A percentile compares a stretch with the other conserved stretches of the same genome.
These are phyloP conservation scores for Microbotryum silenes-acaulis DNA, from an alignment of 1,284 basidiomycete genomes.

Conservation along the genomic window DNA sequence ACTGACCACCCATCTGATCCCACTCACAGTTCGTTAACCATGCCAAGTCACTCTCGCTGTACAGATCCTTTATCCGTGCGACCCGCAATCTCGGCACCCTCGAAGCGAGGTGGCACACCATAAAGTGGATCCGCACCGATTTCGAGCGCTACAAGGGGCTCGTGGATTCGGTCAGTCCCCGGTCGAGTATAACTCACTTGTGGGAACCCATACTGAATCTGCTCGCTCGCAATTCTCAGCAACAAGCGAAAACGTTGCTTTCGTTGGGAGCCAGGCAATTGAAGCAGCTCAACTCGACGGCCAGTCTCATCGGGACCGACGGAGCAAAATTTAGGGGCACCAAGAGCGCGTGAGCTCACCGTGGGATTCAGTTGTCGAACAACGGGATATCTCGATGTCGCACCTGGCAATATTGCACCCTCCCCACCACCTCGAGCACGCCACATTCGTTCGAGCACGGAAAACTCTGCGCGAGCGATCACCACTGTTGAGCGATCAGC, in stretches of 20 bases:
- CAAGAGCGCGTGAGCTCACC: background rate
- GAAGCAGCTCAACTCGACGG: constrained; percentile 30
- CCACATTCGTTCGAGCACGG: no score
- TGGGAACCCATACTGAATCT: background rate
- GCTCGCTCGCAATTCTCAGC: constrained; percentile 5
- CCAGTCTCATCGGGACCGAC: constrained; percentile 20
- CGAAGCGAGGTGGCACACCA: constrained; percentile 21
- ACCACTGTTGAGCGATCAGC: no score
- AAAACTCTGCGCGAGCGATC: no score
- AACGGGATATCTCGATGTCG: no score
- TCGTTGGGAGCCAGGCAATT: constrained; percentile 25
- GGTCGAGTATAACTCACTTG: background rate
- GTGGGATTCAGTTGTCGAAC: no score
- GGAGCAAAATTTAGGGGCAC: constrained; percentile 21
- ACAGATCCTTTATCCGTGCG: constrained; percentile 29
- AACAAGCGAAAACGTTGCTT: constrained; percentile 26
- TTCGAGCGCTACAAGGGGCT: constrained; percentile 26
- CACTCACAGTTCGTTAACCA: constrained; percentile 26
- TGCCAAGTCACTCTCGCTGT: constrained; percentile 21
- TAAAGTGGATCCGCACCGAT: constrained; percentile 22
- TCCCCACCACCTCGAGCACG: no score
- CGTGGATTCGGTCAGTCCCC: constrained; percentile 17
- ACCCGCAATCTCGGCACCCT: constrained; percentile 20
- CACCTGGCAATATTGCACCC: no score
- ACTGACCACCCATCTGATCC: background rate